Percentiles rank a stretch among this genome's conserved stretches.
phyloP scores from a whole-genome alignment of 352 stramenopile genomes.

The Phytophthora pistaciae region DNA sequence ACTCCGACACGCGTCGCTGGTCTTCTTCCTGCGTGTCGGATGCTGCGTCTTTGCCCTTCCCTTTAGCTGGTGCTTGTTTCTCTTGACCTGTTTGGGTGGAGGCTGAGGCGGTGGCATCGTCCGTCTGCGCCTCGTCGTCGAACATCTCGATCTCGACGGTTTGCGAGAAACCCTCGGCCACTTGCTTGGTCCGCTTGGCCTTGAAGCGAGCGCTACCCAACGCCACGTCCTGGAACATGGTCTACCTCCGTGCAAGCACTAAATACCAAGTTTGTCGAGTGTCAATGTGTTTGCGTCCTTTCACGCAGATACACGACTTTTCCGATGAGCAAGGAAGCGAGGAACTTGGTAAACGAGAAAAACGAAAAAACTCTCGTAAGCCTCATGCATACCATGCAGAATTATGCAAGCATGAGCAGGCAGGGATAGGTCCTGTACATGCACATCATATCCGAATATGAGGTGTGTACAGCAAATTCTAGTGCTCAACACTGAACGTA shows the following conservation, averaged over 20 bases:
- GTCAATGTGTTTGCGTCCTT: background rate
- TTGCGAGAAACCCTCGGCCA: conserved; percentile 26
- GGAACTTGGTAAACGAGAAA: too few species aligned
- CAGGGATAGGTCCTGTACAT: too few species aligned
- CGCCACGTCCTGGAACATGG: conserved; percentile 73
- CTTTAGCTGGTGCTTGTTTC: conserved; percentile 34
- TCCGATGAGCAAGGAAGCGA: too few species aligned
- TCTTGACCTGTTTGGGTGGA: conserved; percentile 57
- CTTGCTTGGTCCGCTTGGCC: conserved; percentile 55
- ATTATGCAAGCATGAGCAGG: too few species aligned
- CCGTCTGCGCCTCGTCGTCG: conserved; percentile 58
- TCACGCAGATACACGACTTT: background rate
- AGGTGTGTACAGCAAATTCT: too few species aligned
- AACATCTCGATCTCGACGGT: conserved; percentile 45
- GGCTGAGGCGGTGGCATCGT: conserved; percentile 36
- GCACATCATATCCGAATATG: too few species aligned
- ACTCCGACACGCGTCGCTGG: conserved; percentile 38
- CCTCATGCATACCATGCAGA: too few species aligned
- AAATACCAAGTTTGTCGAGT: background rate
- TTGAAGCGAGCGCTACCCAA: conserved; percentile 63
- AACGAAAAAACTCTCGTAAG: too few species aligned
- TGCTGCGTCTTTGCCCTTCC: conserved; percentile 37
- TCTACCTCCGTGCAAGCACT: background rate
- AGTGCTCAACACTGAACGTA: too few species aligned
- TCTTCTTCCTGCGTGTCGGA: conserved; percentile 48